Conservation (phyloP, 164 flowering plant genomes). For the Stephania yunnanensis region DNA sequence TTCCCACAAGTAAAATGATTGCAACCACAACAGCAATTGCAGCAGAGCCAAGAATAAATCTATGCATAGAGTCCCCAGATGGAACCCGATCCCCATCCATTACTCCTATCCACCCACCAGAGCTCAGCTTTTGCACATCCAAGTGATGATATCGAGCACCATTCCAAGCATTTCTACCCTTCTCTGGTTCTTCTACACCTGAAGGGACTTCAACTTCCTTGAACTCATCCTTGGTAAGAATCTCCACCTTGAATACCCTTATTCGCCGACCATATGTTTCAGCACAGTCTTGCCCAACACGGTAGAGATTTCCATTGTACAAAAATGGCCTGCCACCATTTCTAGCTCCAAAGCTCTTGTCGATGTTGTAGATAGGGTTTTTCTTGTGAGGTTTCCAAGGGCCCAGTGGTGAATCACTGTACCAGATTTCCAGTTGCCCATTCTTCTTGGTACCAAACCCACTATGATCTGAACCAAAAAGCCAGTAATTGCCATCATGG, state of each 20-base stretch:
- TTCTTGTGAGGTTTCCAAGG: conserved; percentile 92
- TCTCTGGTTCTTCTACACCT: conserved; percentile 43
- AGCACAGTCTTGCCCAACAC: conserved; percentile 89
- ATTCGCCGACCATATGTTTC: conserved; percentile 70
- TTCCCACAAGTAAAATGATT: conserved; percentile 52
- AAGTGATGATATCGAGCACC: conserved; percentile 87
- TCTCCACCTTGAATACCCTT: conserved; percentile 57
- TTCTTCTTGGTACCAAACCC: conserved; percentile 68
- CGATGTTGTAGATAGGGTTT: conserved; percentile 66
- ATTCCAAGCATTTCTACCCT: conserved; percentile 85
- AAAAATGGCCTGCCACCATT: conserved; percentile 91
- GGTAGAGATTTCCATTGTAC: conserved; percentile 62
- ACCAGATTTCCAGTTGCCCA: conserved; percentile 88
- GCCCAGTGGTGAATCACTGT: conserved; percentile 75
- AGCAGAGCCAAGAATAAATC: conserved; percentile 57
- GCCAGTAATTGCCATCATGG: conserved; percentile 63
- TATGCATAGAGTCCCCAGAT: conserved; percentile 61
- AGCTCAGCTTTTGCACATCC: conserved; percentile 64
- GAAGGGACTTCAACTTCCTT: conserved; percentile 75
- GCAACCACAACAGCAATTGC: conserved; percentile 38
- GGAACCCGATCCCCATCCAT: conserved; percentile 90
- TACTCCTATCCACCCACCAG: conserved; percentile 75
- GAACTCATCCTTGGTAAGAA: conserved; percentile 57
- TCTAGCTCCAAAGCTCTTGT: conserved; percentile 64
- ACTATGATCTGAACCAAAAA: conserved; percentile 86